Percentiles rank a stretch among this genome's conserved stretches.
Conservation (phyloP, 2,329 filamentous ascomycete species). For the Stagonosporopsis chrysanthemi region DNA sequence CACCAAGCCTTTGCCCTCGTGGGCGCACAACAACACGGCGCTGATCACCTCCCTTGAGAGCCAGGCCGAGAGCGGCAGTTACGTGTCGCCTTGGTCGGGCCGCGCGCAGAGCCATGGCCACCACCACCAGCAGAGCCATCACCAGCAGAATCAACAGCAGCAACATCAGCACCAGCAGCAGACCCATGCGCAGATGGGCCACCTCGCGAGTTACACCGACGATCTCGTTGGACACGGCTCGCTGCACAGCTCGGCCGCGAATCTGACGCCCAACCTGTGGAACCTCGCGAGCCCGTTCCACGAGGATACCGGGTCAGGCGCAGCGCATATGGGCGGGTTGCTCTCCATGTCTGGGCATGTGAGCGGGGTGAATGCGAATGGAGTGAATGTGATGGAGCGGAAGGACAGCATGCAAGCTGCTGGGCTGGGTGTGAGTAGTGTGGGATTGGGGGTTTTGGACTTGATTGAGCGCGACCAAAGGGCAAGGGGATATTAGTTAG, state of each 20-base stretch:
- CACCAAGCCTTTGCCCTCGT: slow-evolving; percentile 5
- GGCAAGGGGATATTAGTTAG: slow-evolving; percentile 24
- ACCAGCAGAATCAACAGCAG: background rate
- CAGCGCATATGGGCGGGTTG: background rate
- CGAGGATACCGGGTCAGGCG: slow-evolving; percentile 23
- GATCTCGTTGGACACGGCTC: slow-evolving; percentile 5
- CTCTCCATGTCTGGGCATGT: background rate
- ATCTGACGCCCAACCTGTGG: slow-evolving; percentile 31
- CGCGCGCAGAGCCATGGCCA: background rate
- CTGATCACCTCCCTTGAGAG: slow-evolving; percentile 2
- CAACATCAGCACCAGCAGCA: background rate
- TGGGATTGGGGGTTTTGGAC: slow-evolving; percentile 25
- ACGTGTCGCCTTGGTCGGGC: slow-evolving; percentile 3
- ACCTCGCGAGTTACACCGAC: background rate
- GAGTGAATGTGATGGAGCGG: slow-evolving; percentile 14
- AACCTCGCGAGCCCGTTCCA: slow-evolving; percentile 37
- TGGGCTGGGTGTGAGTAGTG: slow-evolving; percentile 3
- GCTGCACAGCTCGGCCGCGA: slow-evolving; percentile 4
- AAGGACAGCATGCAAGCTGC: slow-evolving; percentile 16
- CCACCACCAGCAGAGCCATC: background rate
- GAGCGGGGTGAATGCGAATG: background rate
- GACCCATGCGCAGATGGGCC: background rate
- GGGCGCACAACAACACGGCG: slow-evolving; percentile 1
- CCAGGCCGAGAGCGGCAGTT: background rate
- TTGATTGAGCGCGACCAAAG: slow-evolving; percentile 35